A percentile compares a stretch with the other conserved stretches of the same genome.
Evolutionary conservation across 768 basidiomycete genomes (phyloP).

Genomic region (Chlorophyllum brunneum): DNA sequence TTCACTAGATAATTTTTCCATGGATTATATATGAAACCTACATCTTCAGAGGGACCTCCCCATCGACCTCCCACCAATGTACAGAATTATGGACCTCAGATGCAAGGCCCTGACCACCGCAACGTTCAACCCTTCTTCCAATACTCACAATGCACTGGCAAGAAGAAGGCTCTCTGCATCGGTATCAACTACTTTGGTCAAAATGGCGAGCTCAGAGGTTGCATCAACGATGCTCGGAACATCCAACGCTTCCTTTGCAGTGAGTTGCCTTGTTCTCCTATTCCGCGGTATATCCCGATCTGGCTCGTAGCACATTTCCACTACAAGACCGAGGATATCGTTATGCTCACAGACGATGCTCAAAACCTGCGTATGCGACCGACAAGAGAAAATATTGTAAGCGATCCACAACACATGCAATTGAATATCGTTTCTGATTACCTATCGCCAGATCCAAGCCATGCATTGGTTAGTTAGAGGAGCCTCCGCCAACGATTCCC

Average conservation of each 20-base stretch:
- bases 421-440: neutral
- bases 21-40: slow-evolving; percentile 14
- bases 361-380: slow-evolving; percentile 59
- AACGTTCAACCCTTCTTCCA: slow-evolving; percentile 67
- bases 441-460: slow-evolving; percentile 50
- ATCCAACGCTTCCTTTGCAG: slow-evolving; percentile 73
- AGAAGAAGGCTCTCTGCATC: slow-evolving; percentile 85
- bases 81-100: slow-evolving; percentile 63
- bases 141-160: slow-evolving; percentile 86
- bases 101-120: slow-evolving; percentile 40
- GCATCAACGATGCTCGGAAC: slow-evolving; percentile 89
- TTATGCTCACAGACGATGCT: slow-evolving; percentile 79
- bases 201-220: slow-evolving; percentile 67
- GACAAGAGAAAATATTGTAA: slow-evolving; percentile 76
- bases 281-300: neutral
- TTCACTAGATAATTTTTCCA: neutral
- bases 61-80: slow-evolving; percentile 49
- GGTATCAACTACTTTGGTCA: slow-evolving; percentile 86
- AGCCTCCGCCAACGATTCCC: slow-evolving; percentile 77
- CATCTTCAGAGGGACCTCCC: slow-evolving; percentile 34
- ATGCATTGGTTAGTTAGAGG: slow-evolving; percentile 91
- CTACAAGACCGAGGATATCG: slow-evolving; percentile 78
- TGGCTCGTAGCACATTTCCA: slow-evolving; percentile 46
- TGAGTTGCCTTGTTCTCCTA: slow-evolving; percentile 28
- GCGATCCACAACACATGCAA: slow-evolving; percentile 17